Percentiles rank a stretch among this genome's conserved stretches.
Conservation (phyloP, 1,139 yeast species). For the Geotrichum klebahnii region DNA sequence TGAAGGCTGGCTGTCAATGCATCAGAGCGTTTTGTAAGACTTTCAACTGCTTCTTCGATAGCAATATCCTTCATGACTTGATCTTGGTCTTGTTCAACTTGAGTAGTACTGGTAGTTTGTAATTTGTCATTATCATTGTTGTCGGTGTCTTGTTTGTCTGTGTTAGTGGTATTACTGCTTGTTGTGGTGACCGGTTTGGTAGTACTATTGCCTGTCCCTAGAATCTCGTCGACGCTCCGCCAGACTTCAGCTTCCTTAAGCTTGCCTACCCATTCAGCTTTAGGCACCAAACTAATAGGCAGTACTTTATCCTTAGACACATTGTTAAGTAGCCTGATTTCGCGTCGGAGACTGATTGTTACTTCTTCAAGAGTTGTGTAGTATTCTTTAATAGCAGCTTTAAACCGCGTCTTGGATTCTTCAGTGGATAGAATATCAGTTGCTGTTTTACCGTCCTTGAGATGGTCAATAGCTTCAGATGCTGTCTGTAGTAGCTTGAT, state of each 20-base stretch:
- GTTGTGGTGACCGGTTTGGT: too few species aligned
- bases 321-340: conserved; percentile 41
- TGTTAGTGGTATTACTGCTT: background rate
- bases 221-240: conserved; percentile 28
- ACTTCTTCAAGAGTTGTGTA: conserved; percentile 37
- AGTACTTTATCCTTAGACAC: conserved; percentile 41
- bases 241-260: conserved; percentile 37
- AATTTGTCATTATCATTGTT: too few species aligned
- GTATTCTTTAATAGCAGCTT: conserved; percentile 33
- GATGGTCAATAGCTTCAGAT: conserved; percentile 40
- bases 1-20: too few species aligned
- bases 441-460: conserved; percentile 40
- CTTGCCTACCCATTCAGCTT: conserved; percentile 39
- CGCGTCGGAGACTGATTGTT: conserved; percentile 42
- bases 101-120: background rate
- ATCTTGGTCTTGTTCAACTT: conserved; percentile 1
- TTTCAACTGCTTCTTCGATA: too few species aligned
- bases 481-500: conserved; percentile 42
- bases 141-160: conserved; percentile 12
- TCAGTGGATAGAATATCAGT: conserved; percentile 26
- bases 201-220: too few species aligned
- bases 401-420: conserved; percentile 35
- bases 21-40: too few species aligned
- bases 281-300: conserved; percentile 37
- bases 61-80: conserved; percentile 8